Conservation (phyloP, 2,329 filamentous ascomycete species). For the Pleoardoris graminearum region DNA sequence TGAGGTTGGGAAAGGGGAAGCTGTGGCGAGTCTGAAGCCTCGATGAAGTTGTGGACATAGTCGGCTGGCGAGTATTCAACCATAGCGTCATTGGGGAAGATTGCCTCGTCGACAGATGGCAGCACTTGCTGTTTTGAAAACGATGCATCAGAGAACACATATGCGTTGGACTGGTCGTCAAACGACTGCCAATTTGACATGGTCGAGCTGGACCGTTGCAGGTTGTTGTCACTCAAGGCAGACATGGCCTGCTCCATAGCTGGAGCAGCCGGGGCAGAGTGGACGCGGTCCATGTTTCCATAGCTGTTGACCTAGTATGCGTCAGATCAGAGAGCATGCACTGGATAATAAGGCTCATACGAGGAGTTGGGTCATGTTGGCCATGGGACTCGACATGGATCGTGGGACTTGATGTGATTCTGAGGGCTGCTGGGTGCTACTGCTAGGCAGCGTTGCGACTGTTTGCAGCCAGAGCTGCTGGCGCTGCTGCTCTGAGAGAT, state of each 20-base stretch:
- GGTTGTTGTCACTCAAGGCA: conserved; percentile 19
- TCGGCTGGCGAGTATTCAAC: conserved; percentile 44
- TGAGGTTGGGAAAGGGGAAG: conserved; percentile 25
- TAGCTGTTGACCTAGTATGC: conserved; percentile 25
- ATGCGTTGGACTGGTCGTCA: conserved; percentile 31
- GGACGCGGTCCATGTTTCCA: conserved; percentile 38
- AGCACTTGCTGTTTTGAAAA: conserved; percentile 25
- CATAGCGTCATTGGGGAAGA: conserved; percentile 24
- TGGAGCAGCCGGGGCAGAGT: conserved; percentile 36
- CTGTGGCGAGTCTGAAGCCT: conserved; percentile 26
- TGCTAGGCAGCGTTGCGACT: conserved; percentile 19
- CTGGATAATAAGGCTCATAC: conserved; percentile 42
- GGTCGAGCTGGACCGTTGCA: conserved; percentile 29
- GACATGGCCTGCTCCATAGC: conserved; percentile 38
- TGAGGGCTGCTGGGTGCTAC: conserved; percentile 22
- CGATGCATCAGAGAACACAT: conserved; percentile 35
- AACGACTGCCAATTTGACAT: conserved; percentile 29
- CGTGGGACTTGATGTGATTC: conserved; percentile 39
- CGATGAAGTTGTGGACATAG: conserved; percentile 40
- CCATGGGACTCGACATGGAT: conserved; percentile 34
- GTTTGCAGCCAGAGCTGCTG: conserved; percentile 42
- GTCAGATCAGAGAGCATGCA: conserved; percentile 34
- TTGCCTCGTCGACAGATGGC: conserved; percentile 31
- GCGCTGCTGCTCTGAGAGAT: conserved; percentile 41
- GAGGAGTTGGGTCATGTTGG: conserved; percentile 29